Conservation (phyloP, 306 rosid species). For the Amphicarpaea edgeworthii region DNA sequence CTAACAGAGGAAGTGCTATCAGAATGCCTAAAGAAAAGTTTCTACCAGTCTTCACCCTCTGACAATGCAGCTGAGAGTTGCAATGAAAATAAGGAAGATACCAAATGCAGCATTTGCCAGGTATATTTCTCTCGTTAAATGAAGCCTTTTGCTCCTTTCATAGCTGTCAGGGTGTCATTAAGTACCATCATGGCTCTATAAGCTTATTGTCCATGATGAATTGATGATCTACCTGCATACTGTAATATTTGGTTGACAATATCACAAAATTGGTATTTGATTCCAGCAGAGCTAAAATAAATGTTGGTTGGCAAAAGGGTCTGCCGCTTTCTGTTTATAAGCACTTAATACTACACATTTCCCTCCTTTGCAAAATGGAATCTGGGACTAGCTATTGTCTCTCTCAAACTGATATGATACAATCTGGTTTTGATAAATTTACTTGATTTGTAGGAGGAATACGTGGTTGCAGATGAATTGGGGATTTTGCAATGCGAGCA, state of each 20-base stretch:
- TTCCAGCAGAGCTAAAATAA: constrained; percentile 5
- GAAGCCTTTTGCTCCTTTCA: constrained; percentile 6
- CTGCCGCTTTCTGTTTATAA: not conserved
- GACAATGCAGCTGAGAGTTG: constrained; percentile 49
- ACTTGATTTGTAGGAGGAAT: constrained; percentile 75
- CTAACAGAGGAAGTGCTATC: constrained; percentile 78
- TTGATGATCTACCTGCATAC: not conserved
- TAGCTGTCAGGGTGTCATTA: not conserved
- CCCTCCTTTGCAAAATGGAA: constrained; percentile 1
- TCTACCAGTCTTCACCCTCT: constrained; percentile 55
- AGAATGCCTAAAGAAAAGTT: constrained; percentile 70
- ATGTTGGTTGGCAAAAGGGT: not conserved
- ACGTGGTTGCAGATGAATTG: constrained; percentile 71
- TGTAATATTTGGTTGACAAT: not conserved
- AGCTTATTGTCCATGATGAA: not conserved
- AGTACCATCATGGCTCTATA: constrained; percentile 34
- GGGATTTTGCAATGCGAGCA: constrained; percentile 84
- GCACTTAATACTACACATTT: constrained; percentile 9
- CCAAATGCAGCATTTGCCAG: constrained; percentile 96
- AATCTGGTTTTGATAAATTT: constrained; percentile 12
- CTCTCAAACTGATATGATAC: constrained; percentile 15
- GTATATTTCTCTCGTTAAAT: constrained; percentile 46
- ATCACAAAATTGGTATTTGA: not conserved
- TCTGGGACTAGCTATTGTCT: not conserved
- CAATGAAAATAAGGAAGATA: constrained; percentile 61